phyloP scores from a whole-genome alignment of 2,329 filamentous ascomycete genomes.

The Colletotrichum gigasporum region DNA sequence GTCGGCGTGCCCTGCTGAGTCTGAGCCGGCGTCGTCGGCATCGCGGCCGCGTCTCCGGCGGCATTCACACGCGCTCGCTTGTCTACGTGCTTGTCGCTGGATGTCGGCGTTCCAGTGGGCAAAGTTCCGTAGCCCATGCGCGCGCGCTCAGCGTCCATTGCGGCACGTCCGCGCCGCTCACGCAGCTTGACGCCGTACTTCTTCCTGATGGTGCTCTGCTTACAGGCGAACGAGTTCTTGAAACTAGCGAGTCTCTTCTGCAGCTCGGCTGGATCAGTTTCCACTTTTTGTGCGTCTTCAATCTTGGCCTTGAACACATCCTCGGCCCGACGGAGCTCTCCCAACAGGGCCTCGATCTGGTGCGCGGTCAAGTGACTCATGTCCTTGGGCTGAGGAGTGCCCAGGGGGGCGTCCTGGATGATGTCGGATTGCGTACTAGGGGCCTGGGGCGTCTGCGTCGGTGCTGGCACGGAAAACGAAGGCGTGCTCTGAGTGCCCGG shows the following conservation, averaged over 20 bases:
- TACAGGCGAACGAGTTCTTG: constrained; percentile 63
- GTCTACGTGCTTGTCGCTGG: constrained; percentile 1
- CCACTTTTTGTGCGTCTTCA: neutral
- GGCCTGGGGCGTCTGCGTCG: neutral
- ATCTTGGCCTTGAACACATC: constrained; percentile 21
- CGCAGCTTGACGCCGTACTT: constrained; percentile 66
- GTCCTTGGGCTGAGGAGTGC: constrained; percentile 12
- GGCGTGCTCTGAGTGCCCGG: constrained; percentile 1
- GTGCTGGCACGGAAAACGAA: neutral
- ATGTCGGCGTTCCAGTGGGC: neutral
- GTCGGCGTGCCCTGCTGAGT: neutral
- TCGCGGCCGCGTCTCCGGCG: neutral
- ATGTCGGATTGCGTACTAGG: neutral
- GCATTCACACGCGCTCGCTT: constrained; percentile 20
- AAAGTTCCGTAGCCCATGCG: constrained; percentile 40
- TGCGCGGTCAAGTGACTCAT: constrained; percentile 14
- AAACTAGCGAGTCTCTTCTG: constrained; percentile 49
- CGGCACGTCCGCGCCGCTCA: constrained; percentile 55
- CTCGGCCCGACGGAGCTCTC: constrained; percentile 50
- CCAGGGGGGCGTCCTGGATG: neutral
- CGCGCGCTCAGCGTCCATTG: constrained; percentile 55
- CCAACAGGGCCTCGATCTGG: constrained; percentile 37
- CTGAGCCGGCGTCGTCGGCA: neutral
- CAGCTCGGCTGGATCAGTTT: neutral
- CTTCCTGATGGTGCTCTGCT: constrained; percentile 65